These are phyloP conservation scores for Coemansia sp. DNA, from an alignment of 192 early-diverging fungal genomes.

Conservation along the genomic window DNA sequence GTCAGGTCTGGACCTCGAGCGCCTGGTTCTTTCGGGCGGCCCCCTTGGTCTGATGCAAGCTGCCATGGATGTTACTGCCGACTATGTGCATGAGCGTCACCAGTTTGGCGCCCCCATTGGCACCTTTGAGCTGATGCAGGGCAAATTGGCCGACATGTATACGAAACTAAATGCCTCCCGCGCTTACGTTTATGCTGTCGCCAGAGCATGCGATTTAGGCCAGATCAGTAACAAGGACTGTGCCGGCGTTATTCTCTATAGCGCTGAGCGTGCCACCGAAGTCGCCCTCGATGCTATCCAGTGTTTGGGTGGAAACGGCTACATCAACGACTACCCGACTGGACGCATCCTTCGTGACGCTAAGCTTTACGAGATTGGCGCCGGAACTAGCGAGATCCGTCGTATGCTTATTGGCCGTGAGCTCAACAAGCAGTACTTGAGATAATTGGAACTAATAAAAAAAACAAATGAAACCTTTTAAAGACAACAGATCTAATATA, in stretches of 20 bases:
- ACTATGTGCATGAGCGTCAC: slow-evolving; percentile 85
- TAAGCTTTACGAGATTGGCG: slow-evolving; percentile 96
- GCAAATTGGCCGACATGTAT: slow-evolving; percentile 98
- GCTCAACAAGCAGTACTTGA: slow-evolving; percentile 68
- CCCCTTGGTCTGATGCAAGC: slow-evolving; percentile 92
- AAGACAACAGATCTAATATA: neutral
- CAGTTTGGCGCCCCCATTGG: slow-evolving; percentile 89
- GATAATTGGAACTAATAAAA: neutral
- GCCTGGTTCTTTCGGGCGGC: slow-evolving; percentile 88
- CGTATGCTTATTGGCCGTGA: slow-evolving; percentile 88
- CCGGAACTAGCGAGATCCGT: slow-evolving; percentile 93
- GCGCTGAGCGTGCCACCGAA: slow-evolving; percentile 93
- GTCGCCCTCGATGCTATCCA: slow-evolving; percentile 92
- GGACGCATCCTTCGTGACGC: slow-evolving; percentile 90
- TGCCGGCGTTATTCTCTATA: slow-evolving; percentile 91
- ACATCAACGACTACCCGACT: slow-evolving; percentile 89
- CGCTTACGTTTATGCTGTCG: slow-evolving; percentile 89
- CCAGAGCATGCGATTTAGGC: slow-evolving; percentile 80
- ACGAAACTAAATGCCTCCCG: slow-evolving; percentile 92
- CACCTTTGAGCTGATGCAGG: slow-evolving; percentile 91
- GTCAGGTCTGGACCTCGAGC: slow-evolving; percentile 91
- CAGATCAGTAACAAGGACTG: slow-evolving; percentile 88
- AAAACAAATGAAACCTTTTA: too few species aligned
- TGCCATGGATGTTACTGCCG: slow-evolving; percentile 77
- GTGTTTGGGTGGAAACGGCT: slow-evolving; percentile 94